phyloP scores from a whole-genome alignment of 225 moss, liverwort and hornwort genomes.

The Anthoceros angustus region DNA sequence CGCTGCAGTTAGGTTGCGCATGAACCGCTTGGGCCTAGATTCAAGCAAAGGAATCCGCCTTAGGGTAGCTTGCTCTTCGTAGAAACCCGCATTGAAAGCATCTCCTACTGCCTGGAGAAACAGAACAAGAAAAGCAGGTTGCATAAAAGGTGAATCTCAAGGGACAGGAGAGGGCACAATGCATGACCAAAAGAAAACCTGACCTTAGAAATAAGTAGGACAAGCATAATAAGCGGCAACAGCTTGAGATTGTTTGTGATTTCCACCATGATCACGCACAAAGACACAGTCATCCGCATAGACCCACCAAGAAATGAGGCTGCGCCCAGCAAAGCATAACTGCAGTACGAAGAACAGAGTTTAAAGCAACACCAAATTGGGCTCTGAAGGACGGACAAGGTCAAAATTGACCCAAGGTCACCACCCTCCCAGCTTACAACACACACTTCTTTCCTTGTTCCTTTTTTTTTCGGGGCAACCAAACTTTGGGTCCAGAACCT shows the following conservation, averaged over 20 bases:
- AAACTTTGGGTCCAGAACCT: conserved; percentile 32
- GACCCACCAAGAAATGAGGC: conserved; percentile 98
- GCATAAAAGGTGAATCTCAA: background rate
- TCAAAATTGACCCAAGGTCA: too few species aligned
- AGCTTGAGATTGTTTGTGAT: conserved; percentile 98
- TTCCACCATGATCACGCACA: conserved; percentile 99
- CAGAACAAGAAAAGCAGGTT: background rate
- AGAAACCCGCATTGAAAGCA: conserved; percentile 95
- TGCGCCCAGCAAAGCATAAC: conserved; percentile 95
- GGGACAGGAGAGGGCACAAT: background rate
- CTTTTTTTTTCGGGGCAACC: background rate
- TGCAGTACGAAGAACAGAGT: conserved; percentile 11
- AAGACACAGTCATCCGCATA: conserved; percentile 99
- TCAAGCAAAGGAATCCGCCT: conserved; percentile 90
- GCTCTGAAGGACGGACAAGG: background rate
- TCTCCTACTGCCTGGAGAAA: conserved; percentile 87
- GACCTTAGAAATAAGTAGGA: conserved; percentile 96
- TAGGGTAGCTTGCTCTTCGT: conserved; percentile 79
- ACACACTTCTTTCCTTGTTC: too few species aligned
- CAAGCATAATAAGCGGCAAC: conserved; percentile 91
- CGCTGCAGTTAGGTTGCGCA: conserved; percentile 77
- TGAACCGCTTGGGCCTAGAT: conserved; percentile 83
- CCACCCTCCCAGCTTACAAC: too few species aligned
- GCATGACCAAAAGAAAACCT: background rate
- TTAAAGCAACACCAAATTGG: background rate